Conservation (phyloP, 345 rosid species). For the Mangifera indica region DNA sequence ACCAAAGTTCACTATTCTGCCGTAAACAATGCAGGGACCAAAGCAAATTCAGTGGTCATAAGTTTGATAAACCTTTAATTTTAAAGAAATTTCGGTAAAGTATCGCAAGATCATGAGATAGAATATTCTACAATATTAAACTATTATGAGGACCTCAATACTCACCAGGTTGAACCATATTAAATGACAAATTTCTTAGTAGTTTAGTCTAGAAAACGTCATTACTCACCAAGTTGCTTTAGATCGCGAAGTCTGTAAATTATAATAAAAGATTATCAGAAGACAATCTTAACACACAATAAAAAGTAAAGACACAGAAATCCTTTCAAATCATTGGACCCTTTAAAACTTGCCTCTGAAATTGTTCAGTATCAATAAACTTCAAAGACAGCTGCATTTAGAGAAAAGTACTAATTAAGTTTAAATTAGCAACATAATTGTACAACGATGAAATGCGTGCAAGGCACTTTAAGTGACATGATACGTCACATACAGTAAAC, state of each 20-base stretch:
- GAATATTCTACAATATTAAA: neutral
- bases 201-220: neutral
- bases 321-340: neutral
- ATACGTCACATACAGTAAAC: neutral
- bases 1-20: conserved; percentile 5
- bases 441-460: neutral
- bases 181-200: neutral
- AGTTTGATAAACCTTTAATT: neutral
- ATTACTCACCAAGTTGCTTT: conserved; percentile 61
- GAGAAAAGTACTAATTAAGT: neutral
- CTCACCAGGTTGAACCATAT: neutral
- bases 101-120: neutral
- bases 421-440: neutral
- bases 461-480: neutral
- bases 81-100: neutral
- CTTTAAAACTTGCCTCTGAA: conserved; percentile 54
- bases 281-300: neutral
- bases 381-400: conserved; percentile 51
- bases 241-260: conserved; percentile 67
- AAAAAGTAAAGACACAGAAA: neutral
- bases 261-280: conserved; percentile 10
- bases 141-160: neutral
- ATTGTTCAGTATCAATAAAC: conserved; percentile 66
- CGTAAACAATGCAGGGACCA: neutral
- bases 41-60: conserved; percentile 1